Base-by-base conservation (phyloP, 2,329 filamentous ascomycete species). In the Diaporthe destruens region DNA sequence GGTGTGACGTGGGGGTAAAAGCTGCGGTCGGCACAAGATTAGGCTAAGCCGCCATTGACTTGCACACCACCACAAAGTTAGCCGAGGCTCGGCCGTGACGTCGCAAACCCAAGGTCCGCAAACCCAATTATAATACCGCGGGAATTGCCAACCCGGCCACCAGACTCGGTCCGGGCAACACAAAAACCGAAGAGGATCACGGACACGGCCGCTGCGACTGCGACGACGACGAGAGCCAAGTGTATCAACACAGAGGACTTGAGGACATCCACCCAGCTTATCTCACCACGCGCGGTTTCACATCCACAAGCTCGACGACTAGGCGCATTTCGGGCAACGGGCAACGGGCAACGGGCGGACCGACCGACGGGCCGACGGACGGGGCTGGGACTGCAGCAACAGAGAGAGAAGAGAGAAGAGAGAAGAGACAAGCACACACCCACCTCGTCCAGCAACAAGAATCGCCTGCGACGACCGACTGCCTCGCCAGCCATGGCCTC, bases 21-120 rank as follows among this genome's bases (percentile, higher is more conserved):
- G 20, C 36, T 36, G 18, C 39, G 57, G 57, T 20, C 39, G 56
- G 56, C 18, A 9, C 23, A 47, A n/a, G 32, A 51, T 23, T 49
- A 47, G 39, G 39, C 57, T 47, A 47, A 18, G 55, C 39, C 39
- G 18, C n/a, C 42, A 61, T 49, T 11, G 44, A 9, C 7, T 12
- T 36, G 14, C 47, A 66, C 61, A 66, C 61, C 61, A 66, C 61
- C 49, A 68, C 12, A 68, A 57, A 47, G 55, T 67, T 72, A 72
- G 61, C 70, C 70, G 70, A 72, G 70, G 70, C 70, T 59, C 70
- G 65, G 32, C 29, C 36, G 59, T 72, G 70, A 68, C 70, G 61
- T 72, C 70, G 70, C 70, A 49, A 39, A 55, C 42, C 39, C 54
- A 49, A 53, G 61, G 61, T 53, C 47, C 61, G 51, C n/a, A n/a